Percentiles rank a stretch among this genome's conserved stretches.
Conservation (phyloP, 129 eudicot genomes). For the Ambrosia trifida region DNA sequence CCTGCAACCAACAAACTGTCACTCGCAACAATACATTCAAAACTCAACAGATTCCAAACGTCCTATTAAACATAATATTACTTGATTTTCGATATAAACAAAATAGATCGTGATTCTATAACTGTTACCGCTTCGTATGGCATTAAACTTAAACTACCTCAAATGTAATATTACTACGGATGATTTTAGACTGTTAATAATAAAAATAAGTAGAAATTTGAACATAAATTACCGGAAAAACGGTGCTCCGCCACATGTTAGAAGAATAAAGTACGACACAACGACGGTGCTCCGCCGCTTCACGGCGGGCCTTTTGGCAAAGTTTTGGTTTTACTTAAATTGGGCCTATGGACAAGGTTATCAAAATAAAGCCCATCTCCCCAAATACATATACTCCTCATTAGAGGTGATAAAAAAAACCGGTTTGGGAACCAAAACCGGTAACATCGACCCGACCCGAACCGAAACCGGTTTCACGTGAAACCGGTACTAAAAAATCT, state of each 20-base stretch:
- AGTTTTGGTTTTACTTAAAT: background rate
- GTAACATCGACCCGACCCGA: too few relatives aligned
- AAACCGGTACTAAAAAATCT: too few relatives aligned
- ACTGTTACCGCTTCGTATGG: background rate
- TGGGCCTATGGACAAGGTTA: conserved; percentile 15
- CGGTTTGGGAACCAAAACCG: too few relatives aligned
- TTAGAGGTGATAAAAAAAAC: too few relatives aligned
- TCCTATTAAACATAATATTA: background rate
- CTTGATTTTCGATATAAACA: background rate
- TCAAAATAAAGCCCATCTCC: background rate
- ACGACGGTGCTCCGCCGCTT: conserved; percentile 19
- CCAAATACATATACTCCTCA: too few relatives aligned
- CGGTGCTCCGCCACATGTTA: conserved; percentile 34
- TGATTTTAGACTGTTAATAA: background rate
- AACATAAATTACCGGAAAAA: conserved; percentile 11
- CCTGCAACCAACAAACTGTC: conserved; percentile 34
- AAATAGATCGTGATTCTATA: background rate
- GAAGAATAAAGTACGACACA: background rate
- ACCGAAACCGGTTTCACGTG: too few relatives aligned
- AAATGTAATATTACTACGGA: background rate
- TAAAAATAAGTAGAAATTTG: background rate
- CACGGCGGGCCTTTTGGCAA: conserved; percentile 20
- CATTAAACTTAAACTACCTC: background rate
- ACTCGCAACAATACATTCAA: conserved; percentile 3
- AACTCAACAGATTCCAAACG: background rate